phyloP scores from a whole-genome alignment of 129 eudicot genomes.

The Chrysanthemum lavandulifolium region DNA sequence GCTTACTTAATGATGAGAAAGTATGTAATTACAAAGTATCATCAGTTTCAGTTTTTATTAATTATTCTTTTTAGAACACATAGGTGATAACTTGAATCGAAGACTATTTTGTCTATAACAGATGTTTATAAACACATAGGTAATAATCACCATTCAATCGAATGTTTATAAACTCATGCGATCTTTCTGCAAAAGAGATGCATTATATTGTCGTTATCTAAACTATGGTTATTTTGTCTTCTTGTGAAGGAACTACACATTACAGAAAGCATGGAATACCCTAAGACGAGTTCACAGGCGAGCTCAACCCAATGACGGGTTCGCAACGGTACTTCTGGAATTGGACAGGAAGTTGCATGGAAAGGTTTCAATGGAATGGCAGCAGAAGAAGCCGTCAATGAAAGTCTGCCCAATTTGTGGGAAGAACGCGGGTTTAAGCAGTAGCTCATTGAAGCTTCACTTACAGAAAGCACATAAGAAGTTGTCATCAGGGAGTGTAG shows the following conservation, averaged over 20 bases:
- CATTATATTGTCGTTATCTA: background rate
- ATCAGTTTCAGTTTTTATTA: background rate
- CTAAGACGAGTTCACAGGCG: constrained; percentile 80
- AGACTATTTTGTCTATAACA: too few relatives aligned
- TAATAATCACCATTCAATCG: background rate
- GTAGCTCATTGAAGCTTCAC: constrained; percentile 88
- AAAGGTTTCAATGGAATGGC: constrained; percentile 97
- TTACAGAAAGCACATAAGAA: constrained; percentile 90
- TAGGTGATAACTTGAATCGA: too few relatives aligned
- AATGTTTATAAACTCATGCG: background rate
- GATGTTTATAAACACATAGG: too few relatives aligned
- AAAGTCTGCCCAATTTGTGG: constrained; percentile 95
- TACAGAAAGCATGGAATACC: constrained; percentile 78
- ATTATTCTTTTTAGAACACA: too few relatives aligned
- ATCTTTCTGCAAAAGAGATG: background rate
- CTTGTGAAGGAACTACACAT: constrained; percentile 61
- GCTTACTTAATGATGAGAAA: constrained; percentile 87
- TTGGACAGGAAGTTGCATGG: constrained; percentile 77
- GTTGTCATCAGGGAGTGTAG: constrained; percentile 92
- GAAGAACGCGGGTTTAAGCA: constrained; percentile 90
- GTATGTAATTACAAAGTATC: constrained; percentile 38
- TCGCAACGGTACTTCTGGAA: constrained; percentile 76
- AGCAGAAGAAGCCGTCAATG: constrained; percentile 73
- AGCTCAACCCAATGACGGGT: constrained; percentile 98
- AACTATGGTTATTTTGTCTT: background rate